A percentile compares a stretch with the other conserved stretches of the same genome.
Conservation (phyloP, 129 eudicot genomes). For the Centrapalus pauciflorus region DNA sequence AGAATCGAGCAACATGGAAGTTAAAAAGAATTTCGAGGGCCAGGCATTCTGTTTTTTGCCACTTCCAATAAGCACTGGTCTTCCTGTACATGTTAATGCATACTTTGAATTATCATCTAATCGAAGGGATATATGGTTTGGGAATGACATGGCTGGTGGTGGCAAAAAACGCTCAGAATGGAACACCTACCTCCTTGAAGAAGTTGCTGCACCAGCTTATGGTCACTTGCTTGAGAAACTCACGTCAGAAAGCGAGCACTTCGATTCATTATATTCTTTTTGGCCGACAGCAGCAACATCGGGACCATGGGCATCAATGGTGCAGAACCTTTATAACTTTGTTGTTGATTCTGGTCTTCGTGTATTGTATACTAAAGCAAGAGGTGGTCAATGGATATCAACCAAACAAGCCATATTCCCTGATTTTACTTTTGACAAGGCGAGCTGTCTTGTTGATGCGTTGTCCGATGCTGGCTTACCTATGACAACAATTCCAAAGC, state of each 20-base stretch:
- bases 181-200: constrained; percentile 85
- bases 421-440: constrained; percentile 72
- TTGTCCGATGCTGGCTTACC: constrained; percentile 88
- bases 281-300: constrained; percentile 70
- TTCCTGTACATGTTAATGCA: constrained; percentile 91
- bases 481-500: constrained; percentile 53
- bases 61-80: constrained; percentile 87
- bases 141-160: constrained; percentile 99
- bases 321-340: constrained; percentile 64
- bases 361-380: constrained; percentile 75
- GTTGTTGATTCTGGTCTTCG: constrained; percentile 76
- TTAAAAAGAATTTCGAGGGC: constrained; percentile 56
- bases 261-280: constrained; percentile 73
- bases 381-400: constrained; percentile 97
- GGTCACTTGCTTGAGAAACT: constrained; percentile 90
- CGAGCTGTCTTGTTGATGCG: constrained; percentile 61
- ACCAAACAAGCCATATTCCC: constrained; percentile 92
- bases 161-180: constrained; percentile 95
- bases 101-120: constrained; percentile 95
- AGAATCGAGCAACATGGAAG: constrained; percentile 16
- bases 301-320: constrained; percentile 93
- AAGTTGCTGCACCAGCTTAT: constrained; percentile 94
- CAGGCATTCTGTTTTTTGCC: constrained; percentile 97
- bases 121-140: constrained; percentile 99
- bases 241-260: constrained; percentile 65